These are phyloP conservation scores for Claviceps africana DNA, from an alignment of 2,329 filamentous ascomycete genomes.

Conservation along the genomic window DNA sequence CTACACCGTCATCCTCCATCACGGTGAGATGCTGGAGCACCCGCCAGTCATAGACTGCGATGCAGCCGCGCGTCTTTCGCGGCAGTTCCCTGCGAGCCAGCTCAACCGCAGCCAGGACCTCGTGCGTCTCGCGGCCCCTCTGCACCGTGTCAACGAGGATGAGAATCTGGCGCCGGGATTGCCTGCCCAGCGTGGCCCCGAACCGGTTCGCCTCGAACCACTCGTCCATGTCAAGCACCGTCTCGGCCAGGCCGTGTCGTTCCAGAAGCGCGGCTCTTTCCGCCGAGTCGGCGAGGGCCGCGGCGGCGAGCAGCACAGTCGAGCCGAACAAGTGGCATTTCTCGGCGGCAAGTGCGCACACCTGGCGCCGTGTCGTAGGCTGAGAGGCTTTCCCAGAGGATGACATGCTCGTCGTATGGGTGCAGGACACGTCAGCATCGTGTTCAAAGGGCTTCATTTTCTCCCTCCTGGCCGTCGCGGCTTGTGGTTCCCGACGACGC, in stretches of 20 bases:
- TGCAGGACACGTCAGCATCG: not conserved
- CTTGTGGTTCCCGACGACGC: not conserved
- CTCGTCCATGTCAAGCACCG: conserved; percentile 19
- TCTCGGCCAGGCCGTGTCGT: conserved; percentile 26
- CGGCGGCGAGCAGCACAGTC: conserved; percentile 28
- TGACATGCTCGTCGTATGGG: not conserved
- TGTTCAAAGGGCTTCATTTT: not conserved
- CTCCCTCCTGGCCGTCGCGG: not conserved
- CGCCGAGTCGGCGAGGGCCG: conserved; percentile 22
- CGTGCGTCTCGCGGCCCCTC: conserved; percentile 16
- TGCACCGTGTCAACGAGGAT: conserved; percentile 29
- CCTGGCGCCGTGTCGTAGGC: not conserved
- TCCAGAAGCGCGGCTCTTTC: conserved; percentile 25
- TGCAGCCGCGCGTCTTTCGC: conserved; percentile 20
- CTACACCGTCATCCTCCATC: conserved; percentile 20
- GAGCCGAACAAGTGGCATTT: conserved; percentile 25
- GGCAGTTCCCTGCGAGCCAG: conserved; percentile 13
- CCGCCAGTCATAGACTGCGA: conserved; percentile 34
- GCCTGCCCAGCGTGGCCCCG: not conserved
- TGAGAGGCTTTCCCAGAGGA: not conserved
- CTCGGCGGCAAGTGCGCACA: conserved; percentile 19
- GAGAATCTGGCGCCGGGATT: not conserved
- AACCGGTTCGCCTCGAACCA: conserved; percentile 16
- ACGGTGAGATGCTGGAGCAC: conserved; percentile 27
- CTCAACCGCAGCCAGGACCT: conserved; percentile 21